phyloP scores from a whole-genome alignment of 164 flowering plant genomes.

The Kalanchoe fedtschenkoi region DNA sequence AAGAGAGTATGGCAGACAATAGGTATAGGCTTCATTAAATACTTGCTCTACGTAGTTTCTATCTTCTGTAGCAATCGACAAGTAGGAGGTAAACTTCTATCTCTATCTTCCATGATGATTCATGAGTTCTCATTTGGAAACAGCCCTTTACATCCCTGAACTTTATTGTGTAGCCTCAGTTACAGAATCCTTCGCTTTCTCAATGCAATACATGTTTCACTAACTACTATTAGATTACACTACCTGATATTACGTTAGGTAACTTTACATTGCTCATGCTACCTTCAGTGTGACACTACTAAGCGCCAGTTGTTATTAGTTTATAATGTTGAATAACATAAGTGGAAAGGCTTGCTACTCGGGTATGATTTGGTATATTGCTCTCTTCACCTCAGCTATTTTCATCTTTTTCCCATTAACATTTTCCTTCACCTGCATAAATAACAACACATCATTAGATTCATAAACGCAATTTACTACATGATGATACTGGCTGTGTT shows the following conservation, averaged over 20 bases:
- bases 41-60: background rate
- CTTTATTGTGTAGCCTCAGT: background rate
- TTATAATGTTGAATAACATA: background rate
- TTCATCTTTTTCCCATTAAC: conserved; percentile 53
- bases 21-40: background rate
- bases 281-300: background rate
- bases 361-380: conserved; percentile 51
- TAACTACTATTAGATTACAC: background rate
- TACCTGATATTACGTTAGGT: background rate
- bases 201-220: background rate
- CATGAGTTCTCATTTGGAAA: background rate
- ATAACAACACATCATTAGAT: background rate
- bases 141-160: background rate
- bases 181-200: background rate
- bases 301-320: background rate
- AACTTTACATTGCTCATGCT: background rate
- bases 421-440: conserved; percentile 55
- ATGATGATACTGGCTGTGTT: background rate
- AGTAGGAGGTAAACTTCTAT: background rate
- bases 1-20: background rate
- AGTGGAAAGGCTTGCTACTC: conserved; percentile 9
- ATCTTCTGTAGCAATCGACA: background rate
- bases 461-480: background rate
- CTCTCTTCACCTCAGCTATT: conserved; percentile 67
- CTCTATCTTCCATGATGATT: background rate